Percentiles rank a stretch among this genome's conserved stretches.
Conservation (phyloP, 2,329 filamentous ascomycete species). For the Penicillium sp. region DNA sequence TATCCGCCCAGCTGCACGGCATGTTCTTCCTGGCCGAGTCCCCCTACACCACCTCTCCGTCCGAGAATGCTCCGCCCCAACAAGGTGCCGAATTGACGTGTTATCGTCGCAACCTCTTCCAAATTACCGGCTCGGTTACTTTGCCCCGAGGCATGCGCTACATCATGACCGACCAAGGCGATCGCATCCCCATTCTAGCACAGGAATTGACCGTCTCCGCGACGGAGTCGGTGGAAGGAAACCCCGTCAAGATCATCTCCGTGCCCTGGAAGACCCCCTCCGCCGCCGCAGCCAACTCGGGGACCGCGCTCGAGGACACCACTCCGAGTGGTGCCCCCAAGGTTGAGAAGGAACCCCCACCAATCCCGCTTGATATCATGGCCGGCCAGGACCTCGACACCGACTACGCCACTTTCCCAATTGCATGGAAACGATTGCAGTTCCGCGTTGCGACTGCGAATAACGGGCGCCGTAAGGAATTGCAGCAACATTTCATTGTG, state of each 20-base stretch:
- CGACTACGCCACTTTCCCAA: conserved; percentile 86
- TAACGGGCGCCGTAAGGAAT: conserved; percentile 89
- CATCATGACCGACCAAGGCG: conserved; percentile 79
- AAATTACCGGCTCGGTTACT: conserved; percentile 87
- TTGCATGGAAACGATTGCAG: conserved; percentile 90
- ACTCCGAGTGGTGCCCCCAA: conserved; percentile 54
- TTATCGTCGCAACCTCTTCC: conserved; percentile 93
- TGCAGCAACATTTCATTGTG: conserved; percentile 94
- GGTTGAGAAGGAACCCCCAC: conserved; percentile 80
- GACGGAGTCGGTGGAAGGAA: conserved; percentile 91
- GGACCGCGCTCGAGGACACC: conserved; percentile 47
- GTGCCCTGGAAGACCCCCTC: conserved; percentile 94
- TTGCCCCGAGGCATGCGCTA: conserved; percentile 76
- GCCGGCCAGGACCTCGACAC: conserved; percentile 70
- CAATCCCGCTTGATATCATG: conserved; percentile 71
- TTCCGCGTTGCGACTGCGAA: conserved; percentile 96
- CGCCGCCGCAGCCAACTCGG: conserved; percentile 61
- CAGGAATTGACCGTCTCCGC: conserved; percentile 89
- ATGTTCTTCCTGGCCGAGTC: conserved; percentile 71
- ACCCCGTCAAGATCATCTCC: conserved; percentile 88
- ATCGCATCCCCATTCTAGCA: conserved; percentile 76
- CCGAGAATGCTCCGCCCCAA: conserved; percentile 58
- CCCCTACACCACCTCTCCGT: conserved; percentile 59
- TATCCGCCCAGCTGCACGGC: conserved; percentile 65
- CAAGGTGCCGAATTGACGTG: conserved; percentile 74